Evolutionary conservation across 169 alveolate species (phyloP).

Genomic region (Sarcocystis neurona): DNA sequence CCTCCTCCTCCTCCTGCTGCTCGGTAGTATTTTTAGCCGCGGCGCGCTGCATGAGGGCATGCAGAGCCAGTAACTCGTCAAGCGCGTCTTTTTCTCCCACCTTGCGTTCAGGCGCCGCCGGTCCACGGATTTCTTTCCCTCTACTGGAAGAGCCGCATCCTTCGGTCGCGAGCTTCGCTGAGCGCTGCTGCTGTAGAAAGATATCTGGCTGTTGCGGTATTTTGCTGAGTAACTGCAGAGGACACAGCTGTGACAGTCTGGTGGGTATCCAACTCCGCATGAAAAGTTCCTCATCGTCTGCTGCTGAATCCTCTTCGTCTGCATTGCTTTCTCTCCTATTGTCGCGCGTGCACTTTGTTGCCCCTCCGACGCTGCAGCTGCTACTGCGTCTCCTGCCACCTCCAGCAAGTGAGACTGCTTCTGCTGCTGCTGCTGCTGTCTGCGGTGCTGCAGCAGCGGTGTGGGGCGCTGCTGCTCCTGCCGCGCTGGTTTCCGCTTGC

Average conservation of each 20-base stretch:
- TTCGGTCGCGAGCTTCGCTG: no score
- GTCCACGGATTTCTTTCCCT: background rate
- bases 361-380: background rate
- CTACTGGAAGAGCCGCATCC: background rate
- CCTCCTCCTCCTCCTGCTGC: background rate
- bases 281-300: slow-evolving; percentile 69
- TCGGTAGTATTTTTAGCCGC: background rate
- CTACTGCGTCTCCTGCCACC: background rate
- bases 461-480: no score
- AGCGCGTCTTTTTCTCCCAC: background rate
- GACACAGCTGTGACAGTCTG: slow-evolving; percentile 74
- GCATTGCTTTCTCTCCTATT: background rate
- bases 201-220: background rate
- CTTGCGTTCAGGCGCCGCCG: background rate
- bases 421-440: no score
- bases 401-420: no score
- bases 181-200: background rate
- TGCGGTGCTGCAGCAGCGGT: no score
- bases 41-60: background rate
- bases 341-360: background rate
- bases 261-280: slow-evolving; percentile 79
- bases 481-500: no score
- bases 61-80: background rate
- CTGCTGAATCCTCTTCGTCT: background rate
- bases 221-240: slow-evolving; percentile 72